Evolutionary conservation across 257 asterid species (phyloP).

Genomic region (Solanum rostratum): DNA sequence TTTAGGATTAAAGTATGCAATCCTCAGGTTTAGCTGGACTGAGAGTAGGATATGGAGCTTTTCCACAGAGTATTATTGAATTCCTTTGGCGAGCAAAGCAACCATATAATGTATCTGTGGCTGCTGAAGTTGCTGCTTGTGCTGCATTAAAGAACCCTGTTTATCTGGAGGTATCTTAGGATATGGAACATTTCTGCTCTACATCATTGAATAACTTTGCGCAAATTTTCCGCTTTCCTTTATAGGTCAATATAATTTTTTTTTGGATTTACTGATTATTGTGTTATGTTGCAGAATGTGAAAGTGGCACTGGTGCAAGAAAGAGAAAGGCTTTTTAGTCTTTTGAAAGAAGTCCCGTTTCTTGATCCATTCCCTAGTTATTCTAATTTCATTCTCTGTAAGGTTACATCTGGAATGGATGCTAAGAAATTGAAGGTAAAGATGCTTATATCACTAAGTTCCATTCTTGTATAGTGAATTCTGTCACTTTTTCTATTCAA

Average conservation of each 20-base stretch:
- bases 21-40: slow-evolving; percentile 88
- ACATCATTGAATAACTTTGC: background rate
- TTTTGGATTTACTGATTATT: background rate
- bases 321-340: slow-evolving; percentile 65
- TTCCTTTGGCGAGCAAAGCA: slow-evolving; percentile 97
- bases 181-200: background rate
- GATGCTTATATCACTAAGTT: background rate
- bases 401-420: slow-evolving; percentile 79
- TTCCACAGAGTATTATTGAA: slow-evolving; percentile 82
- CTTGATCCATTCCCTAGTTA: slow-evolving; percentile 84
- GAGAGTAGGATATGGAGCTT: slow-evolving; percentile 92
- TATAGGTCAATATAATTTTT: background rate
- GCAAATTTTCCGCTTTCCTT: background rate
- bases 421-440: slow-evolving; percentile 95
- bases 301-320: slow-evolving; percentile 87
- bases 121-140: slow-evolving; percentile 95
- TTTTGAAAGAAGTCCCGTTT: slow-evolving; percentile 79
- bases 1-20: background rate
- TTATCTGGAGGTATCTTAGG: slow-evolving; percentile 64
- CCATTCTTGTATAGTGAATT: background rate
- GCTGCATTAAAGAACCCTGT: slow-evolving; percentile 73
- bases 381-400: slow-evolving; percentile 90
- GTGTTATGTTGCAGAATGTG: slow-evolving; percentile 52
- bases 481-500: background rate
- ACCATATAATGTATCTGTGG: slow-evolving; percentile 95